phyloP scores from a whole-genome alignment of 495 filamentous ascomycete species.

The Penicillium tannophilum region DNA sequence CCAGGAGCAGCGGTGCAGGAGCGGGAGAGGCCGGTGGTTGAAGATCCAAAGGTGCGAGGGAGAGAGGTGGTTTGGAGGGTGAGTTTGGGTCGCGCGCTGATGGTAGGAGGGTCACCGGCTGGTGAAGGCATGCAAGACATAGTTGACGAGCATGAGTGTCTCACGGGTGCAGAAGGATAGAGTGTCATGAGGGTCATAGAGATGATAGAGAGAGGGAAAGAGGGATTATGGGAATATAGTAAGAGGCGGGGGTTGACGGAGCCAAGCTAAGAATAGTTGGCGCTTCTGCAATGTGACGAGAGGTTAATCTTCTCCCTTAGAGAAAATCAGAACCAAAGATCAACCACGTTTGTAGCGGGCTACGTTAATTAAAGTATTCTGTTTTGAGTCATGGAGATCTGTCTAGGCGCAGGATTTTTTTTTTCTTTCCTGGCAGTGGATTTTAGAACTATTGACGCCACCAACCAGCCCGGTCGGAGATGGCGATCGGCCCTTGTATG shows the following conservation, averaged over 20 bases:
- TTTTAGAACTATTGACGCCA: slow-evolving; percentile 32
- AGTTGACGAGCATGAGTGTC: slow-evolving; percentile 30
- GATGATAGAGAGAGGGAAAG: not conserved
- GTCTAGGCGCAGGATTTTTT: slow-evolving; percentile 10
- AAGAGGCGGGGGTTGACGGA: not conserved
- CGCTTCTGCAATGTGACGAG: slow-evolving; percentile 15
- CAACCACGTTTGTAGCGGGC: not conserved
- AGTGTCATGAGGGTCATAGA: slow-evolving; percentile 4
- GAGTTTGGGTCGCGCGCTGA: slow-evolving; percentile 70
- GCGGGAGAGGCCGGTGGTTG: slow-evolving; percentile 56
- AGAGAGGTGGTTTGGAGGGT: slow-evolving; percentile 71
- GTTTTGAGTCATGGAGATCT: not conserved
- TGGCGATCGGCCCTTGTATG: slow-evolving; percentile 18
- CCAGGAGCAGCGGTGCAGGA: slow-evolving; percentile 61
- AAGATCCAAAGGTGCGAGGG: slow-evolving; percentile 54
- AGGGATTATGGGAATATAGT: slow-evolving; percentile 8
- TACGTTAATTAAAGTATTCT: slow-evolving; percentile 1
- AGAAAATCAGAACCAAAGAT: not conserved
- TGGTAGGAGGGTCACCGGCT: slow-evolving; percentile 27
- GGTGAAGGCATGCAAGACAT: slow-evolving; percentile 30
- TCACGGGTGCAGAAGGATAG: slow-evolving; percentile 24
- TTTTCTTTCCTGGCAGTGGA: slow-evolving; percentile 1
- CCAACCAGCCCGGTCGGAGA: slow-evolving; percentile 21
- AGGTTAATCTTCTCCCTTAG: not conserved
- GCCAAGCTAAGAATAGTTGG: slow-evolving; percentile 25